Evolutionary conservation across 371 early-diverging fungal species (phyloP), one percentile per base, ranked within the genome.

Genomic region (Zychaea mexicana): DNA sequence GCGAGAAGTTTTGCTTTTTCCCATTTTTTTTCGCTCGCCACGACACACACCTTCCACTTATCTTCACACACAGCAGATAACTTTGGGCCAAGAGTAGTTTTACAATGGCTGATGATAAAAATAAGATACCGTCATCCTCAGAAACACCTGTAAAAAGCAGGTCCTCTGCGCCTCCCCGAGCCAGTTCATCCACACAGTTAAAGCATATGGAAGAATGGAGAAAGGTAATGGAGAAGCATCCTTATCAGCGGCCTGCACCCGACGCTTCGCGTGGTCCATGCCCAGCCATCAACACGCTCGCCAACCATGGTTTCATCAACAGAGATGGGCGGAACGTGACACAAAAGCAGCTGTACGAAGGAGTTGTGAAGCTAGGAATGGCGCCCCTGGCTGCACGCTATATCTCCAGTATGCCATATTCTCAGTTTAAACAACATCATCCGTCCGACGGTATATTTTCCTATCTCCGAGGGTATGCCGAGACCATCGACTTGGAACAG

Each of bases 231-330:
- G 3, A 42, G n/a, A 4, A 42, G n/a, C 76, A 76, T 54, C 72
- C 70, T 24, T 72, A 72, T 42, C 36, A 70, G 47, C 66, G 57
- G 10, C 57, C 31, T 26, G 47, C 28, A n/a, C 46, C 52, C 1
- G 62, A 57, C 1, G 67, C 61, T 42, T 17, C 57, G 19, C 68
- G 79, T 47, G 74, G 72, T 1, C 79, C 79, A 21, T 79, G 79
- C 45, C 79, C 79, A 4, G 64, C 68, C 55, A 38, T 79, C 2
- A 79, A 79, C 36, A 69, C 75, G 1, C 67, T 79, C 10, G 79
- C 77, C 21, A 79, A 79, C 46, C 79, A 79, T 22, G 77, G 79
- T 19, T 65, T 74, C 57, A 61, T 75, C 46, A 46, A 73, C 13
- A 66, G 73, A 56, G 68, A 63, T 57, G 76, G 76, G 19, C 73